Percentiles rank a stretch among this genome's conserved stretches.
Conservation (phyloP, 495 filamentous ascomycete species). For the Daldinia caldariorum region DNA sequence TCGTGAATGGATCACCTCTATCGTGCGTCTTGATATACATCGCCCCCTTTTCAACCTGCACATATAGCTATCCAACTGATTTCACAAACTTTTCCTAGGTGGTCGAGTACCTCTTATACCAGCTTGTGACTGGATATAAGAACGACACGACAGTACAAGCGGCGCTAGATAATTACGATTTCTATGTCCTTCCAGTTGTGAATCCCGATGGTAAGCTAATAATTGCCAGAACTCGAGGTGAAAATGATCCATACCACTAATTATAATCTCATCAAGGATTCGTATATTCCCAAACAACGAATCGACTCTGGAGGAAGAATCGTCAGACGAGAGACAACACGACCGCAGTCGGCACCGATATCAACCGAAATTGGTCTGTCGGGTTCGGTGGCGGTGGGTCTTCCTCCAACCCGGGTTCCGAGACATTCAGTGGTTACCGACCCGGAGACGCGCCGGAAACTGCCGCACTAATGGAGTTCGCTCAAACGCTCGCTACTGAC, state of each 20-base stretch:
- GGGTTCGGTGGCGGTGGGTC: constrained; percentile 59
- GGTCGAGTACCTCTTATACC: constrained; percentile 66
- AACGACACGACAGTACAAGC: constrained; percentile 53
- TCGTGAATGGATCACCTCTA: constrained; percentile 70
- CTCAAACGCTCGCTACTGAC: constrained; percentile 50
- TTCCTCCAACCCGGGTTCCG: constrained; percentile 62
- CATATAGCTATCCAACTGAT: not conserved
- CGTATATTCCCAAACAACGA: constrained; percentile 66
- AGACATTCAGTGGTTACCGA: constrained; percentile 62
- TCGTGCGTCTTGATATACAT: constrained; percentile 33
- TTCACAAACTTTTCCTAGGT: constrained; percentile 36
- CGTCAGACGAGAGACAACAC: constrained; percentile 56
- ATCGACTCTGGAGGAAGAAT: constrained; percentile 74
- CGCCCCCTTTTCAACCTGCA: not conserved
- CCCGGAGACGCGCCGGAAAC: constrained; percentile 32
- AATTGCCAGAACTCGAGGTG: not conserved
- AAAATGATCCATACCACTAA: not conserved
- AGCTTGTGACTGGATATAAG: constrained; percentile 59
- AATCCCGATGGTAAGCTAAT: constrained; percentile 67
- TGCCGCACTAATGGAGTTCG: constrained; percentile 41
- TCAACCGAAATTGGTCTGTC: constrained; percentile 71
- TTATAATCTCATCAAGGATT: constrained; percentile 55
- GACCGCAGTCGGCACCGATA: constrained; percentile 65
- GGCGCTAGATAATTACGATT: constrained; percentile 68
- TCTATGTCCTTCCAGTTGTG: constrained; percentile 69